Evolutionary conservation across 768 basidiomycete species (phyloP), one percentile per base, ranked within the genome.

Genomic region (Mycena galericulata): DNA sequence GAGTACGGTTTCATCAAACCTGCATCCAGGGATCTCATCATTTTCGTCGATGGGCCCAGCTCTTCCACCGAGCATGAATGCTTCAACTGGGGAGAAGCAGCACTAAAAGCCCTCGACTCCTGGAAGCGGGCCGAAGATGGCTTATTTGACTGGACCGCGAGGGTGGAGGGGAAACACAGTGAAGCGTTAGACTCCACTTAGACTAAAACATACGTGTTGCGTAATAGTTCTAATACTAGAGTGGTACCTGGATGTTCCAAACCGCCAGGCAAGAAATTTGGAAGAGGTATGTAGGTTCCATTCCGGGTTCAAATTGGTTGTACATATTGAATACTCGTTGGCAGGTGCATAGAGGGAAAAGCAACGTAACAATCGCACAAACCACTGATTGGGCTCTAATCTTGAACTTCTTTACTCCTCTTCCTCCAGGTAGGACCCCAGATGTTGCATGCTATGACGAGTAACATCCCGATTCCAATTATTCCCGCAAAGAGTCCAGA

Each of bases 81-180:
- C 4, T 95, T 87, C 77, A 89, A 96, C 73, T 97, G 95, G 95
- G 95, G 95, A 4, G 78, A 75, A 24, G 93, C 91, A 1, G 87
- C 90, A 0, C 64, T 96, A 1, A 79, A 84, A 1, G 91, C 91
- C 1, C 73, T 96, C 30, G 86, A 90, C 11, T 74, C 75, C 10
- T 96, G 94, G 94, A 70, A 82, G 27, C 77, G 76, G 7, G 40
- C 68, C 2, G 70, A 63, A 9, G 58, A 72, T 24, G 74, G 78
- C 2, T 74, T 86, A 29, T 91, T 86, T 70, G 76, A 85, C 65
- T 91, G 90, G 90, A 82, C 80, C 18, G 80, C 76, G 62, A 80
- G 79, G 62, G 77, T 70, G 57, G 81, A 83, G 38, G 80, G 77
- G 32, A 77, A 69, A 27, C 41, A 62, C 46, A 58, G 60, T n/a